These are phyloP conservation scores for Xylaria sp. DNA, from an alignment of 2,329 filamentous ascomycete species.

Conservation along the genomic window DNA sequence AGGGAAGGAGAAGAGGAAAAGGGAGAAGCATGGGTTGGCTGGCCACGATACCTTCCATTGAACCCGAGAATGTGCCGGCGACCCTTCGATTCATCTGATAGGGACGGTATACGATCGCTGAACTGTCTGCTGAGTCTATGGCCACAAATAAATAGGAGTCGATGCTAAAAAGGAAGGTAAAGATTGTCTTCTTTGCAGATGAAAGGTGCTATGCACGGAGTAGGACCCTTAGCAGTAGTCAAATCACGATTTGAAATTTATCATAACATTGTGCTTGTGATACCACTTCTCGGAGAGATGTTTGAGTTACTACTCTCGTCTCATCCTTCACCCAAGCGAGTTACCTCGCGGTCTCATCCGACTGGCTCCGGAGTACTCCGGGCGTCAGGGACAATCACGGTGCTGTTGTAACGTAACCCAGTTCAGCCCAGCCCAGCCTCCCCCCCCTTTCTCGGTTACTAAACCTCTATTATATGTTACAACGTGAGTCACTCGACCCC, in stretches of 20 bases:
- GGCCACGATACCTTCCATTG: not conserved
- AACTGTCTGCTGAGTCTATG: not conserved
- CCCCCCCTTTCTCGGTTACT: not conserved
- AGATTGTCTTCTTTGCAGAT: not conserved
- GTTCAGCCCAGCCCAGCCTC: not conserved
- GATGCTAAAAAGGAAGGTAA: too few relatives aligned
- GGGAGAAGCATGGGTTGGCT: not conserved
- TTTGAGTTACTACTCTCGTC: not conserved
- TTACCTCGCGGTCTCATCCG: not conserved
- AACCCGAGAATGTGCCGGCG: not conserved
- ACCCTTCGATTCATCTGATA: not conserved
- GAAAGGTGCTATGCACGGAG: not conserved
- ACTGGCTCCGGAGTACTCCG: not conserved
- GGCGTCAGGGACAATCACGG: slow-evolving; percentile 1
- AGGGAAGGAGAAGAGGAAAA: not conserved
- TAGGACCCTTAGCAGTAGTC: too few relatives aligned
- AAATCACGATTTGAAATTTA: not conserved
- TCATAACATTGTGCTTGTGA: not conserved
- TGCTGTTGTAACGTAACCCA: not conserved
- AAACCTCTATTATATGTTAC: not conserved
- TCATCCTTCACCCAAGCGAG: not conserved
- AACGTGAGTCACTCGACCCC: not conserved
- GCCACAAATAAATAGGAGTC: too few relatives aligned
- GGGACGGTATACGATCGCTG: too few relatives aligned
- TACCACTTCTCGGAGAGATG: not conserved